A percentile compares a stretch with the other conserved stretches of the same genome.
Evolutionary conservation across 176 grass and related monocot species (phyloP).

Genomic region (Phyllostachys edulis): DNA sequence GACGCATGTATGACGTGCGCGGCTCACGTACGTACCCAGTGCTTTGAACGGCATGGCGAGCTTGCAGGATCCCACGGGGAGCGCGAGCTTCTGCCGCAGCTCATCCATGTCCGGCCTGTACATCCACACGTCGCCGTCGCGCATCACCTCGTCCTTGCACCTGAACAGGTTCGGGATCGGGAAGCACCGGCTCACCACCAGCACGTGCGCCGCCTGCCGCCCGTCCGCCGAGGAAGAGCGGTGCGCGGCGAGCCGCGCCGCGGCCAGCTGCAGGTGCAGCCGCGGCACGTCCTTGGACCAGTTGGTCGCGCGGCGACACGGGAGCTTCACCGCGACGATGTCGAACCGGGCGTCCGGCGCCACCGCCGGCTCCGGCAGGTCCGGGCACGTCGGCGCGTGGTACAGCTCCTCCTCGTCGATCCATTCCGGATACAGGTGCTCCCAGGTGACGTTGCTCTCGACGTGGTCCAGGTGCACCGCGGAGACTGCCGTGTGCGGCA

Average conservation of each 20-base stretch:
- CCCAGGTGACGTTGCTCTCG: slow-evolving; percentile 51
- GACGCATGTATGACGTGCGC: neutral
- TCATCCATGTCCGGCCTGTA: slow-evolving; percentile 44
- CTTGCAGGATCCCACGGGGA: slow-evolving; percentile 65
- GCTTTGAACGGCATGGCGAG: slow-evolving; percentile 61
- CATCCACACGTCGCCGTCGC: slow-evolving; percentile 61
- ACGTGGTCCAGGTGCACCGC: slow-evolving; percentile 27
- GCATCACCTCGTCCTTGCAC: slow-evolving; percentile 51
- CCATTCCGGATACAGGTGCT: slow-evolving; percentile 61
- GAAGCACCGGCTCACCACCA: slow-evolving; percentile 68
- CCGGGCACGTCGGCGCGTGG: slow-evolving; percentile 41
- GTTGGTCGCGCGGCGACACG: slow-evolving; percentile 30
- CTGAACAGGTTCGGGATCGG: slow-evolving; percentile 60
- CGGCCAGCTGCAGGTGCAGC: slow-evolving; percentile 68
- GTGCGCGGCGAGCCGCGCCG: slow-evolving; percentile 42
- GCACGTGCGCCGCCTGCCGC: slow-evolving; percentile 42
- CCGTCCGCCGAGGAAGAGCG: neutral
- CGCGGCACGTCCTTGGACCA: slow-evolving; percentile 77
- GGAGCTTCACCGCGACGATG: slow-evolving; percentile 56
- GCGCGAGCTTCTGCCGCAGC: slow-evolving; percentile 46
- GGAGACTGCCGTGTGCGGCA: slow-evolving; percentile 13
- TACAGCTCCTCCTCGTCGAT: slow-evolving; percentile 63
- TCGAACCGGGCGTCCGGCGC: slow-evolving; percentile 8
- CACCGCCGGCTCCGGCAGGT: slow-evolving; percentile 31
- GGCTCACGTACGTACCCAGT: slow-evolving; percentile 34